A percentile compares a stretch with the other conserved stretches of the same genome.
Conservation (phyloP, 2,329 filamentous ascomycete species). For the Ophiostoma populinum region DNA sequence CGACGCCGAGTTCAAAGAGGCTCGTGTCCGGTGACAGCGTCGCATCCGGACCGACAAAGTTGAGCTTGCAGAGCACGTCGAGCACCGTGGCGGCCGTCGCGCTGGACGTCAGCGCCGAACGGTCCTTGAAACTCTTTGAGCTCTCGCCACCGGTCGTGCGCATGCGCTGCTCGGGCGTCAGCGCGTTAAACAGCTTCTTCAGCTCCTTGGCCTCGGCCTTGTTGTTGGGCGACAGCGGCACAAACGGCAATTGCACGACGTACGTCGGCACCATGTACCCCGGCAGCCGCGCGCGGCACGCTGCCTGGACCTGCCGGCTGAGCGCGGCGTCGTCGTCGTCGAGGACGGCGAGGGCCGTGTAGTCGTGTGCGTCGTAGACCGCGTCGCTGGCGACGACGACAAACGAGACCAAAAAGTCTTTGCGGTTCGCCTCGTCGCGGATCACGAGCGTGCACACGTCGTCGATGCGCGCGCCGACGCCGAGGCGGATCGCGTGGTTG, state of each 20-base stretch:
- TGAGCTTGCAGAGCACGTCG: constrained; percentile 33
- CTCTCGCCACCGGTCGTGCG: constrained; percentile 31
- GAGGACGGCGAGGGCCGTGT: neutral
- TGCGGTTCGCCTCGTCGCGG: constrained; percentile 52
- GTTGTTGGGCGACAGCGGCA: constrained; percentile 78
- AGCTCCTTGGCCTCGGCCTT: constrained; percentile 65
- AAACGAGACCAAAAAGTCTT: constrained; percentile 71
- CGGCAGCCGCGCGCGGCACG: constrained; percentile 55
- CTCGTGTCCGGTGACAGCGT: constrained; percentile 39
- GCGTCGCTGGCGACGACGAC: constrained; percentile 29
- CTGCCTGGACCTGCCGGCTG: constrained; percentile 31
- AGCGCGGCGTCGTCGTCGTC: constrained; percentile 17
- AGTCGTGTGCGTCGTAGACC: no score
- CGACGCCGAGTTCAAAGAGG: constrained; percentile 73
- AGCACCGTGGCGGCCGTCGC: neutral
- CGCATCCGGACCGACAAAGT: constrained; percentile 22
- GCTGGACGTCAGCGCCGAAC: neutral
- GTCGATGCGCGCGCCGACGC: constrained; percentile 31
- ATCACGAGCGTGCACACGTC: constrained; percentile 65
- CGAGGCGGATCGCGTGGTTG: constrained; percentile 59
- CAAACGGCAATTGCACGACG: constrained; percentile 49
- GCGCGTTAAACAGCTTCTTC: constrained; percentile 42
- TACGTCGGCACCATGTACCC: constrained; percentile 86
- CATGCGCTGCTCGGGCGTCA: constrained; percentile 46
- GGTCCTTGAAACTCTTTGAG: no score